These are phyloP conservation scores for Tilletia setariae DNA, from an alignment of 1,284 basidiomycete genomes.

Conservation along the genomic window DNA sequence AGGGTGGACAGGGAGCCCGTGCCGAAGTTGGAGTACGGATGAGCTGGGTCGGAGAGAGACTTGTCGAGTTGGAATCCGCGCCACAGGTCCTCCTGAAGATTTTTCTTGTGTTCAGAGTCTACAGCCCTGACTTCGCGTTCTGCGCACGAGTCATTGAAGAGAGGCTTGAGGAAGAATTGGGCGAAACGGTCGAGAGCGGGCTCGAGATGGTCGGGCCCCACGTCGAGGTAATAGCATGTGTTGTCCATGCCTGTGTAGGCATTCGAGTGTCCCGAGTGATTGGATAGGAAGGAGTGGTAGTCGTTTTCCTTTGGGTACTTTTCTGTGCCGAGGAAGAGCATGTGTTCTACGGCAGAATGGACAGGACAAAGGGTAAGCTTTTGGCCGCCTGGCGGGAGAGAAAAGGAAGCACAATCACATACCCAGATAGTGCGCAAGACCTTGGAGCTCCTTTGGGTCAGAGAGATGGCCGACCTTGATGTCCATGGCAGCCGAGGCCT, in stretches of 20 bases:
- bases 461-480: slow-evolving; percentile 90
- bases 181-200: slow-evolving; percentile 87
- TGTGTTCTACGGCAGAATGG: slow-evolving; percentile 69
- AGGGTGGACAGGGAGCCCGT: slow-evolving; percentile 85
- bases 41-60: slow-evolving; percentile 69
- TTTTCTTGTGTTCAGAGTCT: slow-evolving; percentile 98
- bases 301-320: slow-evolving; percentile 53
- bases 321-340: slow-evolving; percentile 80
- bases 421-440: slow-evolving; percentile 71
- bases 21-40: slow-evolving; percentile 90
- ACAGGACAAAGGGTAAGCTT: neutral
- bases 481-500: slow-evolving; percentile 90
- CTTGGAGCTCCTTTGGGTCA: slow-evolving; percentile 68
- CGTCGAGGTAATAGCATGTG: slow-evolving; percentile 90
- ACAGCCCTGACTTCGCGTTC: slow-evolving; percentile 93
- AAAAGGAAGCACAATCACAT: neutral
- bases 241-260: slow-evolving; percentile 90
- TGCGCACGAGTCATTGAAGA: slow-evolving; percentile 86
- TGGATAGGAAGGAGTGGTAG: slow-evolving; percentile 70
- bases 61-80: slow-evolving; percentile 96
- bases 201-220: slow-evolving; percentile 76
- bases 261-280: slow-evolving; percentile 87
- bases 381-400: no score
- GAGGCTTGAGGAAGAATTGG: slow-evolving; percentile 87
- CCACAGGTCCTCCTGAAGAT: slow-evolving; percentile 91